Conservation (phyloP, 2,329 filamentous ascomycete genomes). For the Aspergillus tubingensis region DNA sequence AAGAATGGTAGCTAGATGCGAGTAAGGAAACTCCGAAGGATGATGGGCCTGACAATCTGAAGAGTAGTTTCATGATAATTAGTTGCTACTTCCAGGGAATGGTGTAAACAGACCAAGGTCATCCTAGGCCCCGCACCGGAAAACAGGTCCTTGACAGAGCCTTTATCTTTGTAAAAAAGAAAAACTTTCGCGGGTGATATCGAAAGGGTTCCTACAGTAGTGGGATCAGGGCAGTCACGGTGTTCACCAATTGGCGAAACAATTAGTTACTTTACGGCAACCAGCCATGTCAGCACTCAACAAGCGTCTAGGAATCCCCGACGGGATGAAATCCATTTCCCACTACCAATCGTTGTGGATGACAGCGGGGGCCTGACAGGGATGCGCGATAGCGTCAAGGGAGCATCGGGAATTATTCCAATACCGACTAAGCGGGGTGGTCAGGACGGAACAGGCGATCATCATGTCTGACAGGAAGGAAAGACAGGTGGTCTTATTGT, state of each 20-base stretch:
- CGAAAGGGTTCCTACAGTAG: constrained; percentile 5
- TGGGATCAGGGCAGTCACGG: not conserved
- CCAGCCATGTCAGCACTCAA: constrained; percentile 1
- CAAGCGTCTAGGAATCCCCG: not conserved
- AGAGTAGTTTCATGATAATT: not conserved
- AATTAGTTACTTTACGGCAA: not conserved
- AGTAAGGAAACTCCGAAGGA: not conserved
- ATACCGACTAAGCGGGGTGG: constrained; percentile 1
- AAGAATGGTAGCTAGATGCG: not conserved
- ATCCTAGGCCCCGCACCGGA: not conserved
- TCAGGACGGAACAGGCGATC: not conserved
- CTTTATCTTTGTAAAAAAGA: not conserved
- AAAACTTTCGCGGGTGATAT: not conserved
- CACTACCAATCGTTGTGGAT: not conserved
- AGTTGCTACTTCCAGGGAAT: not conserved
- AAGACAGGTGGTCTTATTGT: not conserved
- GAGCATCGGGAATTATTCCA: constrained; percentile 3
- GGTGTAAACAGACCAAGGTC: not conserved
- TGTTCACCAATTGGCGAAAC: not conserved
- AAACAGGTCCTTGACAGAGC: not conserved
- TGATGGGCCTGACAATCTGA: not conserved
- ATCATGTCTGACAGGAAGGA: not conserved
- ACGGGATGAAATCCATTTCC: not conserved
- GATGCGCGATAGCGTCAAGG: not conserved
- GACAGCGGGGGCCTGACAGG: not conserved